Evolutionary conservation across 2,329 filamentous ascomycete genomes (phyloP), one percentile per base, ranked within the genome.

Genomic region (Septoria linicola): DNA sequence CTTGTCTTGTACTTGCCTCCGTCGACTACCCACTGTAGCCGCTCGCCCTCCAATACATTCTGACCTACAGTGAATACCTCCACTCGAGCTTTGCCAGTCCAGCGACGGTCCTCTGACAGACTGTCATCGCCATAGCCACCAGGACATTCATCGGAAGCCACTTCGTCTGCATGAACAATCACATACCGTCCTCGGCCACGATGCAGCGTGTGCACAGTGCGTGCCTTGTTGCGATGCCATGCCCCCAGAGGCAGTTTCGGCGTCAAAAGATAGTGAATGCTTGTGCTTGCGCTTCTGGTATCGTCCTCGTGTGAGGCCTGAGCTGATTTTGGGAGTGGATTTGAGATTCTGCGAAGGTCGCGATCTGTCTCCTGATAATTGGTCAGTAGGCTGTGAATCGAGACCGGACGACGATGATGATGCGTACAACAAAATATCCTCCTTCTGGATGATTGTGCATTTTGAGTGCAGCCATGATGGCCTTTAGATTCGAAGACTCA

Each of bases 1-100:
- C 76, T 83, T 8, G 78, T 79, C 69, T 87, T 88, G 64, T 78
- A 88, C 65, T 82, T 81, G 3, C 80, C 83, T 0, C 84, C 83
- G 46, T 85, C 81, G 6, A 88, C 83, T 53, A 85, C 41, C 44
- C 84, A 88, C 65, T 86, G 82, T 62, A 84, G 57, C 64, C 65
- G 78, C 72, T 88, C 84, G 0, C 83, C 84, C 0, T 63, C 67
- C 3, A 70, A 72, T 4, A 86, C 69, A 63, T 84, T 70, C 10
- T 72, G 73, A 0, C 83, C 84, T 1, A 87, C 84, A 3, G 83
- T 66, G 59, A 85, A 87, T 5, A 73, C 79, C 69, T 87, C 83
- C n/a, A 87, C 67, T 13, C 74, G 68, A 37, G 78, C 78, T 52
- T 74, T 74, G 11, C 10, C 60, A 4, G 51, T 60, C 42, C 60